A percentile compares a stretch with the other conserved stretches of the same genome.
These are phyloP conservation scores for Zasmidium cellare DNA, from an alignment of 2,329 filamentous ascomycete genomes.

Conservation along the genomic window DNA sequence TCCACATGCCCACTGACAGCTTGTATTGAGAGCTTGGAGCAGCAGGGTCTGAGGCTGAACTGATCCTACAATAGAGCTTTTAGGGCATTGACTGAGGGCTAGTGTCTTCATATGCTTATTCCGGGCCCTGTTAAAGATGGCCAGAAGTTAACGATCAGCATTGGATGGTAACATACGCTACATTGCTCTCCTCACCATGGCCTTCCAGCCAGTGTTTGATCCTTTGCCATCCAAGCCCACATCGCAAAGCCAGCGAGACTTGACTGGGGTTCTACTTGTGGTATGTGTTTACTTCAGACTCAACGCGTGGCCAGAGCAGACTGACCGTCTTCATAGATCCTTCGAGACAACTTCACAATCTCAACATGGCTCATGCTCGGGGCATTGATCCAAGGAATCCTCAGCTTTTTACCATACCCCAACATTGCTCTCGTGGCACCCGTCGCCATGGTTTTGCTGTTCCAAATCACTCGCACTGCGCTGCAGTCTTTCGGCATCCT, in stretches of 20 bases:
- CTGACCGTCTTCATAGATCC: slow-evolving; percentile 2
- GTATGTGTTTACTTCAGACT: not conserved
- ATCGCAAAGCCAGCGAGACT: not conserved
- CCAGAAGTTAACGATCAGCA: too few species aligned
- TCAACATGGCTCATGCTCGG: slow-evolving; percentile 23
- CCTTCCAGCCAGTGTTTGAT: slow-evolving; percentile 6
- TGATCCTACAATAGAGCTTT: too few species aligned
- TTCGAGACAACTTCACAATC: slow-evolving; percentile 11
- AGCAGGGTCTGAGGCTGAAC: too few species aligned
- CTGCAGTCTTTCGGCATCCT: slow-evolving; percentile 33
- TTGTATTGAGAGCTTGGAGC: too few species aligned
- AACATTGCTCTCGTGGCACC: slow-evolving; percentile 22
- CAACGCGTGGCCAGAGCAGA: not conserved
- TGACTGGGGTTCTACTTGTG: not conserved
- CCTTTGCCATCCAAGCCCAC: slow-evolving; percentile 3
- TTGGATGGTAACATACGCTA: too few species aligned
- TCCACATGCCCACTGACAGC: too few species aligned
- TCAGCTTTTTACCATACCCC: slow-evolving; percentile 30
- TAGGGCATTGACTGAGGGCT: too few species aligned
- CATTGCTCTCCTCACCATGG: not conserved
- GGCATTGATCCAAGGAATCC: slow-evolving; percentile 35
- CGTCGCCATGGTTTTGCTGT: slow-evolving; percentile 28
- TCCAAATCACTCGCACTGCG: slow-evolving; percentile 31
- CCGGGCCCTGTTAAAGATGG: too few species aligned
- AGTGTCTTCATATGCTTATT: too few species aligned